Conservation (phyloP, 169 alveolate genomes). For the Plasmodium yoelii region DNA sequence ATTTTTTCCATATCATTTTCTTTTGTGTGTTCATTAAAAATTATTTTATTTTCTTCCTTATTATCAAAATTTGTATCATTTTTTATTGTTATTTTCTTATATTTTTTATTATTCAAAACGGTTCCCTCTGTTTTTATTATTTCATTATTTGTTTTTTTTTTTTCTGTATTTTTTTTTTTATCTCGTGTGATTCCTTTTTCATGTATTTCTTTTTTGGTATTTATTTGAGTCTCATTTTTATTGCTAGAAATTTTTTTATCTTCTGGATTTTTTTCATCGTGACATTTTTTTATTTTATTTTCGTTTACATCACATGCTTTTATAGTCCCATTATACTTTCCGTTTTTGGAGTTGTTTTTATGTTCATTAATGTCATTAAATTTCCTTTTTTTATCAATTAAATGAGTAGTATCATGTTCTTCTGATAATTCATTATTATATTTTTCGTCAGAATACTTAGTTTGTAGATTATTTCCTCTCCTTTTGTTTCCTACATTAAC, state of each 20-base stretch:
- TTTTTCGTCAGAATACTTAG: conserved; percentile 2
- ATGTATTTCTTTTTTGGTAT: not conserved
- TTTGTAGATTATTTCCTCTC: conserved; percentile 19
- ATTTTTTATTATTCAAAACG: conserved; percentile 7
- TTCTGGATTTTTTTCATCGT: not conserved
- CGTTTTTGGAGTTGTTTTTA: conserved; percentile 1
- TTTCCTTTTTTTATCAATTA: conserved; percentile 36
- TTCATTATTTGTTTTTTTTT: conserved; percentile 27
- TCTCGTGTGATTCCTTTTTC: not conserved
- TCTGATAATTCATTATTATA: not conserved
- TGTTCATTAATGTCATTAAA: conserved; percentile 19
- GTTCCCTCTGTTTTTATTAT: conserved; percentile 2
- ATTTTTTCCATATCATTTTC: not conserved
- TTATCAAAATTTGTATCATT: conserved; percentile 3
- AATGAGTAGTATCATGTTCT: conserved; percentile 4
- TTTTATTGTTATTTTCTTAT: conserved; percentile 12
- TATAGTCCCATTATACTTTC: not conserved
- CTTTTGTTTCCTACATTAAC: conserved; percentile 28
- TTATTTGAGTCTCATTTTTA: not conserved
- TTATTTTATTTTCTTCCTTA: conserved; percentile 3
- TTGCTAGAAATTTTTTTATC: conserved; percentile 2
- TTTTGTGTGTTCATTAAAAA: conserved; percentile 4
- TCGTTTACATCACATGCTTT: not conserved
- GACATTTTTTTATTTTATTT: conserved; percentile 2
- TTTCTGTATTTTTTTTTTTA: not conserved